These are phyloP conservation scores for Diophrys sp. DNA, from an alignment of 73 alveolate genomes.

Conservation along the genomic window DNA sequence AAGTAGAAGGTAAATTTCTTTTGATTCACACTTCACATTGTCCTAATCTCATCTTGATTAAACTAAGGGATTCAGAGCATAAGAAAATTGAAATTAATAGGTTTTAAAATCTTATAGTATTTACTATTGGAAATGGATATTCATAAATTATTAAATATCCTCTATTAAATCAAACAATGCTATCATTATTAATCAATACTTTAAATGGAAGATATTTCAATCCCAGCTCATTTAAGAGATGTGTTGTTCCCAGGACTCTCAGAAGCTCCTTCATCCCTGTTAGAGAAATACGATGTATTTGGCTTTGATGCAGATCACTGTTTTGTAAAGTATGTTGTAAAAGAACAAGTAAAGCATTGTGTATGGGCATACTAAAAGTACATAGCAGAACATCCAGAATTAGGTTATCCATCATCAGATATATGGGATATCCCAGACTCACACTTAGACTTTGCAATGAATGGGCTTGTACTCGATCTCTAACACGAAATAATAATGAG, in stretches of 20 bases:
- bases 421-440: constrained; percentile 1
- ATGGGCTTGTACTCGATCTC: constrained; percentile 23
- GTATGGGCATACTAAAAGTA: neutral
- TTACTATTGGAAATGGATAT: too few species aligned
- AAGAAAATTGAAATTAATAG: too few species aligned
- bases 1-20: too few species aligned
- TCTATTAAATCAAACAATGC: too few species aligned
- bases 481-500: constrained; percentile 15
- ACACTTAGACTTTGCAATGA: constrained; percentile 17
- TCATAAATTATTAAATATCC: too few species aligned
- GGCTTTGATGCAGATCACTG: constrained; percentile 57
- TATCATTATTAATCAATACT: too few species aligned
- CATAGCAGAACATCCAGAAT: neutral
- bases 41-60: too few species aligned
- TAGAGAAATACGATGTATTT: constrained; percentile 27
- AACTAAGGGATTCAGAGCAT: too few species aligned
- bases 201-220: constrained; percentile 1
- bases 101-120: too few species aligned
- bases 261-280: constrained; percentile 7
- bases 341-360: constrained; percentile 2
- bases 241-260: neutral
- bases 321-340: constrained; percentile 21
- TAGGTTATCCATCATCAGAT: neutral
- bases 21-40: too few species aligned
- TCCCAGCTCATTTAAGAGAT: neutral